Evolutionary conservation across 352 stramenopile genomes (phyloP), one percentile per base, ranked within the genome.

Genomic region (Phytophthora parvispora): DNA sequence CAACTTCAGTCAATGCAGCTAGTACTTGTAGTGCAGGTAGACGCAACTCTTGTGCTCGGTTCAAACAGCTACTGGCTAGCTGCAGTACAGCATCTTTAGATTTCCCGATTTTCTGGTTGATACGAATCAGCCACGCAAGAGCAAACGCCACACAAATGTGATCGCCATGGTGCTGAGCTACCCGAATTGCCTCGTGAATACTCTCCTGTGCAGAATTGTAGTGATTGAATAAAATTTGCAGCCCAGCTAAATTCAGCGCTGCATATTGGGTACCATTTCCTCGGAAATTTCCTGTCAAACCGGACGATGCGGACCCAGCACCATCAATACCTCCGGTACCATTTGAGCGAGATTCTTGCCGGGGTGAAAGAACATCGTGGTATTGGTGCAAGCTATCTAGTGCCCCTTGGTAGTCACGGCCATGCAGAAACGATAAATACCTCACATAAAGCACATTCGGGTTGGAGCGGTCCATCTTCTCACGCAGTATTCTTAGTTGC

Each of bases 351-450:
- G n/a, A 49, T 31, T 60, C 68, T 75, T 60, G 63, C 25, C 54
- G 75, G 27, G 93, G 84, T 31, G 97, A 91, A 9, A 89, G 81
- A 56, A 98, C 88, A 60, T 99, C 96, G 77, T 98, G 97, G 65
- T 98, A 99, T 58, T 91, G 82, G 63, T 98, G 94, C n/a, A 99
- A 80, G 27, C 81, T 89, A 59, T 98, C 90, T 5, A 98, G 67
- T 22, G 96, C 94, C 16, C 78, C 80, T 36, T 93, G 84, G 60
- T 97, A 97, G 60, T 98, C 89, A 34, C 87, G 83, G 27, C 87
- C 66, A 47, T 87, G 74, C 13, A 98, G 72, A 47, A 83, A 95
- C 40, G 93, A 89, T 28, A 98, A 67, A 68, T 97, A 98, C 32
- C 83, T 75, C 20, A 94, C 84, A 63, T 97, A 98, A n/a, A 92